Percentiles rank a stretch among this genome's conserved stretches.
These are phyloP conservation scores for Malus hybrid DNA, from an alignment of 331 rosid species.

Conservation along the genomic window DNA sequence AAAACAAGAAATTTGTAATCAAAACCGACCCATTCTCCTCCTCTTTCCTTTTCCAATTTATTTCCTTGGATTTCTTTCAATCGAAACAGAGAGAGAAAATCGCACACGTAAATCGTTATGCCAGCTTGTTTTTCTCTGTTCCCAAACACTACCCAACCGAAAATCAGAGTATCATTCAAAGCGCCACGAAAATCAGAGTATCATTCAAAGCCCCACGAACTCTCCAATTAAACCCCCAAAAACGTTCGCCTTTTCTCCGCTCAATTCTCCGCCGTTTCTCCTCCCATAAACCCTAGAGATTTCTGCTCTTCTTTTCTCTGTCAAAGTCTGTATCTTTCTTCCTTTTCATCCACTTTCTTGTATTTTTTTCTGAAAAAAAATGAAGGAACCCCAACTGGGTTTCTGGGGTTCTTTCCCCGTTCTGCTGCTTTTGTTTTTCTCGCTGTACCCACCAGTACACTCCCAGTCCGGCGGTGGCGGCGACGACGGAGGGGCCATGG, in stretches of 20 bases:
- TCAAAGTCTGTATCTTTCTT: neutral
- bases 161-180: neutral
- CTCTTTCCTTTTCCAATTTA: neutral
- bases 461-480: slow-evolving; percentile 19
- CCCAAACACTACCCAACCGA: neutral
- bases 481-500: slow-evolving; percentile 51
- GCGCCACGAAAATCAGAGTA: neutral
- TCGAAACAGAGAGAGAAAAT: too few relatives aligned
- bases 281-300: slow-evolving; percentile 8
- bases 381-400: slow-evolving; percentile 24
- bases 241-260: neutral
- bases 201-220: neutral
- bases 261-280: slow-evolving; percentile 23
- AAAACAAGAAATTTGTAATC: too few relatives aligned
- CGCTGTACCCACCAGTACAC: neutral
- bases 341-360: too few relatives aligned
- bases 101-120: neutral
- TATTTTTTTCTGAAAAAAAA: too few relatives aligned
- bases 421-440: neutral
- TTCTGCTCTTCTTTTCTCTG: neutral
- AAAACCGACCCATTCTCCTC: too few relatives aligned
- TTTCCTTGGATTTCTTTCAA: too few relatives aligned
- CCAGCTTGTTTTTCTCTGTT: neutral
- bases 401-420: slow-evolving; percentile 3
- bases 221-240: neutral